Percentiles rank a stretch among this genome's conserved stretches.
phyloP scores from a whole-genome alignment of 805 yeast species.

The Zygosaccharomyces bailii region DNA sequence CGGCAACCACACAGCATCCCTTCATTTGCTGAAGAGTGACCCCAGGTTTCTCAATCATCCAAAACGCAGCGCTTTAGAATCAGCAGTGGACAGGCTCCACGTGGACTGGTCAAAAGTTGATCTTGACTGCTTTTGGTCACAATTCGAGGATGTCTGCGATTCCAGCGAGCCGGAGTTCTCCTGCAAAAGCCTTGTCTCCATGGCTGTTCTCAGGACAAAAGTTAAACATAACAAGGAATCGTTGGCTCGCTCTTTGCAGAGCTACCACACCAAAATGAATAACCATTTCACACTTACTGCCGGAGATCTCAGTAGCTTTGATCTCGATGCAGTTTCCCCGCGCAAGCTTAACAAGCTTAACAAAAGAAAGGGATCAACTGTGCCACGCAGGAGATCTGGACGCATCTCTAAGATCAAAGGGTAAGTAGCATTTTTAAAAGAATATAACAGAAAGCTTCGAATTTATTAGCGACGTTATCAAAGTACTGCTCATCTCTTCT shows the following conservation, averaged over 20 bases:
- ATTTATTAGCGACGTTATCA: too few relatives aligned
- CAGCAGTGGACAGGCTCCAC: constrained; percentile 19
- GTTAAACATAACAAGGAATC: constrained; percentile 19
- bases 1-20: constrained; percentile 5
- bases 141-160: constrained; percentile 11
- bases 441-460: too few relatives aligned
- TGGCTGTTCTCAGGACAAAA: constrained; percentile 25
- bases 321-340: constrained; percentile 15
- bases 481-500: too few relatives aligned
- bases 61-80: constrained; percentile 9
- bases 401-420: constrained; percentile 15
- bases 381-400: background rate
- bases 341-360: constrained; percentile 4
- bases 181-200: constrained; percentile 25
- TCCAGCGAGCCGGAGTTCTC: constrained; percentile 12
- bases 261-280: constrained; percentile 20
- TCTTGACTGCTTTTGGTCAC: constrained; percentile 21
- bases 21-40: constrained; percentile 8
- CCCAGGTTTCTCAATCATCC: constrained; percentile 13
- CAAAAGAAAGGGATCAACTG: constrained; percentile 3
- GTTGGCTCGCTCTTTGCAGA: constrained; percentile 13
- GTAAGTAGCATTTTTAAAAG: constrained; percentile 2
- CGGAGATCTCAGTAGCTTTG: constrained; percentile 31
- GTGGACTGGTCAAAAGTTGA: constrained; percentile 24
- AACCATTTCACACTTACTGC: constrained; percentile 30